These are phyloP conservation scores for Eucommia ulmoides DNA, from an alignment of 257 asterid species.

Conservation along the genomic window DNA sequence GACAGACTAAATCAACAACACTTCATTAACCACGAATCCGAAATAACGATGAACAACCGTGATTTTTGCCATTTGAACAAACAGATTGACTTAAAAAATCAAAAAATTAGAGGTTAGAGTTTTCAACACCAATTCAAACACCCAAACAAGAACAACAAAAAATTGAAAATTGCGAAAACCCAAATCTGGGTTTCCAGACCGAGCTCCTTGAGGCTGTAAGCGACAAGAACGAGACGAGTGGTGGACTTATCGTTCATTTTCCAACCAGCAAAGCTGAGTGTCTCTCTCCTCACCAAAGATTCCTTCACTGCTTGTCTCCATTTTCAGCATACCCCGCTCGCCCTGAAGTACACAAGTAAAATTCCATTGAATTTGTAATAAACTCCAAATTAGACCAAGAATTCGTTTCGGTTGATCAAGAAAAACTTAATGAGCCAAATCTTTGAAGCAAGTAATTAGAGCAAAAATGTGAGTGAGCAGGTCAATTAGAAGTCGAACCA, in stretches of 20 bases:
- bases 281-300: slow-evolving; percentile 53
- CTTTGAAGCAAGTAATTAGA: slow-evolving; percentile 60
- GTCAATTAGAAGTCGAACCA: slow-evolving; percentile 72
- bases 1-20: no score
- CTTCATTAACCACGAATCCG: no score
- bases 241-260: slow-evolving; percentile 72
- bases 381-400: background rate
- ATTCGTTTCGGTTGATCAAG: background rate
- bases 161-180: no score
- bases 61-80: no score
- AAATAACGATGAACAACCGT: no score
- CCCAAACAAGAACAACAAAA: no score
- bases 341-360: slow-evolving; percentile 21
- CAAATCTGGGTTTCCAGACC: slow-evolving; percentile 61
- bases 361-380: background rate
- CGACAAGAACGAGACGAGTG: slow-evolving; percentile 57
- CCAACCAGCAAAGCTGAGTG: slow-evolving; percentile 76
- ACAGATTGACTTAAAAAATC: no score
- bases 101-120: no score
- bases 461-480: slow-evolving; percentile 68
- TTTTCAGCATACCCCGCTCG: slow-evolving; percentile 62
- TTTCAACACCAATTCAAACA: no score
- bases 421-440: slow-evolving; percentile 63
- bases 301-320: slow-evolving; percentile 85
- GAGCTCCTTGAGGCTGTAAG: slow-evolving; percentile 72